Percentiles rank a stretch among this genome's conserved stretches.
Evolutionary conservation across 768 basidiomycete species (phyloP).

Genomic region (Chiua virens): DNA sequence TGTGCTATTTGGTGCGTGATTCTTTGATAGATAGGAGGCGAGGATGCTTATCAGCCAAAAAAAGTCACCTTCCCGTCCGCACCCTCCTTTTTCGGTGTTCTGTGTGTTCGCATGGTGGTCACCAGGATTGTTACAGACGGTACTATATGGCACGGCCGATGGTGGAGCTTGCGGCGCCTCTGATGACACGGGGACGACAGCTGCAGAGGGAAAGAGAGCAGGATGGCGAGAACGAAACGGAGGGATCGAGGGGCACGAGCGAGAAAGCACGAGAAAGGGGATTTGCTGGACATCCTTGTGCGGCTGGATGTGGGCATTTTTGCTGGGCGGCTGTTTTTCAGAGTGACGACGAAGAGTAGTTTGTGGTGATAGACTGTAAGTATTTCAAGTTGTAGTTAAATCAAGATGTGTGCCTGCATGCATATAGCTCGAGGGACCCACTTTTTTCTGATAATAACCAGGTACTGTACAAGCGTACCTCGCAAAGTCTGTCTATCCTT

Average conservation of each 20-base stretch:
- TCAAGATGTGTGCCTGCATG: too few species aligned
- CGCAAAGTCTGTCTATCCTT: background rate
- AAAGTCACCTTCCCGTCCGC: constrained; percentile 70
- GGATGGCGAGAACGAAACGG: constrained; percentile 13
- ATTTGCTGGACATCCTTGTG: constrained; percentile 60
- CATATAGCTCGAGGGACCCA: too few species aligned
- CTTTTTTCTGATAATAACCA: too few species aligned
- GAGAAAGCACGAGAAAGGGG: constrained; percentile 7
- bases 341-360: constrained; percentile 4
- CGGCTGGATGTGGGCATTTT: constrained; percentile 79
- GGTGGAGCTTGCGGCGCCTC: constrained; percentile 38
- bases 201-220: constrained; percentile 20
- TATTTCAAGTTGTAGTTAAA: too few species aligned
- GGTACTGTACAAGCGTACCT: background rate
- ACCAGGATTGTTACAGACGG: constrained; percentile 71
- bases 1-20: constrained; percentile 74
- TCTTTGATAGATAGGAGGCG: background rate
- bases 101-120: constrained; percentile 78
- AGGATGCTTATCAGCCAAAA: background rate
- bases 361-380: too few species aligned
- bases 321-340: constrained; percentile 60
- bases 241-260: constrained; percentile 4
- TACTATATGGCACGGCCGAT: constrained; percentile 64
- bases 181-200: constrained; percentile 21
- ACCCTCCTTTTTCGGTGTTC: constrained; percentile 72